A percentile compares a stretch with the other conserved stretches of the same genome.
These are phyloP conservation scores for Lycium barbarum DNA, from an alignment of 257 asterid species.

Conservation along the genomic window DNA sequence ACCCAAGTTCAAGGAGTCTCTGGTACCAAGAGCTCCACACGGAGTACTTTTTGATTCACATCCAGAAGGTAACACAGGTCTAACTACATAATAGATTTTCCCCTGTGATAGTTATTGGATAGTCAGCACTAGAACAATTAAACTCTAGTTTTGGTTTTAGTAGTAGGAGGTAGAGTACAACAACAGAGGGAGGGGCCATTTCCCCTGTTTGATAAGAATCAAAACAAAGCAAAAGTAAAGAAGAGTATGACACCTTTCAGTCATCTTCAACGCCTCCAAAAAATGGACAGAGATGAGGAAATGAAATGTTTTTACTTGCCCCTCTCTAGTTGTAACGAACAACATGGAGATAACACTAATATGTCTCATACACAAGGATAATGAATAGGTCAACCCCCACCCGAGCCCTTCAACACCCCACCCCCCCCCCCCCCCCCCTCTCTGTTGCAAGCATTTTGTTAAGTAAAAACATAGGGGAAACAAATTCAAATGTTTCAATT, in stretches of 20 bases:
- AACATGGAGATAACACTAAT: neutral
- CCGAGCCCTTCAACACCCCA: neutral
- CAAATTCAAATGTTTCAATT: neutral
- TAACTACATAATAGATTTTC: slow-evolving; percentile 73
- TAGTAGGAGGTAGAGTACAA: neutral
- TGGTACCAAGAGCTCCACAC: slow-evolving; percentile 90
- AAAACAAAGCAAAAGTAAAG: neutral
- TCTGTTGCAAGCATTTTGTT: slow-evolving; percentile 1
- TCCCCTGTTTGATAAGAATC: neutral
- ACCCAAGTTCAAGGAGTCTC: slow-evolving; percentile 80
- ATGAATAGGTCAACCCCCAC: neutral
- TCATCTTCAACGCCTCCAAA: neutral
- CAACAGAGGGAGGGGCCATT: neutral
- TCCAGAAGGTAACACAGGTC: slow-evolving; percentile 90
- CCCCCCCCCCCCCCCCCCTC: too few species aligned
- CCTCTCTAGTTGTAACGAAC: neutral
- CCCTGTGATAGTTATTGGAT: slow-evolving; percentile 57
- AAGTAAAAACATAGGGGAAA: neutral
- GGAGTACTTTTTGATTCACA: slow-evolving; percentile 74
- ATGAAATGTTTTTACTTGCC: neutral
- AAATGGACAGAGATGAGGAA: neutral
- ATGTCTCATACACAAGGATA: neutral
- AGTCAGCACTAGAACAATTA: slow-evolving; percentile 7
- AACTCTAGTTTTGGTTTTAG: neutral
- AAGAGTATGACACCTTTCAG: neutral